Base-by-base conservation (phyloP, 805 yeast species). In the Peterozyma xylosa region DNA sequence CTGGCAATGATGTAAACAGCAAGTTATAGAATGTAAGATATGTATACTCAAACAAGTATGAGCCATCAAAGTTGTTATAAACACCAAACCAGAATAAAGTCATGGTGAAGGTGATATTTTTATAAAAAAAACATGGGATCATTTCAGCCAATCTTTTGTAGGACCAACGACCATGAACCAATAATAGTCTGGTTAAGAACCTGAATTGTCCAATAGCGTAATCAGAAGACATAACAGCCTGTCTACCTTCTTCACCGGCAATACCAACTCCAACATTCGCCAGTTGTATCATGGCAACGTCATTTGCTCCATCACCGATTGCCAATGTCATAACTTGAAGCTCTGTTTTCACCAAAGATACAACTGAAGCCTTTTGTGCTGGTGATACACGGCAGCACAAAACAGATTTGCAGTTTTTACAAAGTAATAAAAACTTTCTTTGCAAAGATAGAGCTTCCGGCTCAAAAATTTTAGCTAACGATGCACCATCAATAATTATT, bases 161-260 rank as follows among this genome's bases (percentile, higher is more conserved):
- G 1, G 89, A 82, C 95, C 95, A 86, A 62, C 93, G 71, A 30
- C 95, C 95, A 62, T 86, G 95, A 29, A 82, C 86, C 41, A 86
- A 61, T 9, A 86, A 63, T 48, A 86, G 66, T 52, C 86, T 73
- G 0, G 82, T 70, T 48, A 86, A 61, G 54, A 72, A 86, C 55
- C 93, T 73, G 62, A 86, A 86, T 59, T 86, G 95, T 18, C 91
- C 93, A 55, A 86, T 65, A 16, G 91, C 95, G 62, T 83, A 86
- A 66, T 86, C 95, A 1, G 91, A 81, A 21, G 89, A 81, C 95
- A 86, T 86, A 5, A 77, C 93, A 15, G 93, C 93, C 62, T 85
- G 93, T 48, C 93, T 69, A 57, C 95, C 95, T 68, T 86, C 95
- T 67, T 86, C 93, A 64, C 95, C 95, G 3, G 90, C 90, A 57